Base-by-base conservation (phyloP, 768 basidiomycete species). In the Lactarius hengduanensis region DNA sequence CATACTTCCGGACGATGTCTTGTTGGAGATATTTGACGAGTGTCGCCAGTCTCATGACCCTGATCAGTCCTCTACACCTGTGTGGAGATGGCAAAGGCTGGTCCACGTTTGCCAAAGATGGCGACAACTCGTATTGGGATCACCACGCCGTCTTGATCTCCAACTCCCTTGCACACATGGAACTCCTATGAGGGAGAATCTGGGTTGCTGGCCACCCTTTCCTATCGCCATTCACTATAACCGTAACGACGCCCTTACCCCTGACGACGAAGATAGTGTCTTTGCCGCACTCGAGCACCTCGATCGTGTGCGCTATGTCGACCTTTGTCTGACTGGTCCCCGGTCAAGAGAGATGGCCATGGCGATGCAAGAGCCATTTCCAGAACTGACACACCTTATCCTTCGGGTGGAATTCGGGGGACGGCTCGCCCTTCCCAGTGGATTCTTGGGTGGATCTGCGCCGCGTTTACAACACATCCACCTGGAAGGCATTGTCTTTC, bases 51-150 rank as follows among this genome's bases (percentile, higher is more conserved):
- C 11, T 50, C n/a, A 22, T 6, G 22, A 50, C 18, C 11, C 11
- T 50, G 3, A 45, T 50, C 10, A 2, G 4, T 8, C 47, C 22
- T 22, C 22, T 22, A 13, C 5, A 11, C n/a, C 22, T 22, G 22
- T 22, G 11, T 53, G 63, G 34, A 38, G 20, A 9, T 64, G 63
- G 63, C 20, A 28, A 10, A 36, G 3, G 11, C 45, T 64, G 3
- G 45, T 50, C 13, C 57, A 58, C 4, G 57, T 64, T 6, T 64
- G 45, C 63, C 22, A 36, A 28, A 64, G 26, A 6, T 64, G 57
- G 63, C 45, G 57, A 32, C 18, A 50, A 1, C 26, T 64, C 18
- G 47, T 64, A 30, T 38, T 58, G 38, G 32, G 1, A 15, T 64
- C 57, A n/a, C 45, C 63, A 7, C 26, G 11, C 28, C 45, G 57